Evolutionary conservation across 148 eudicot species (phyloP).

Genomic region (Cornus controversa): DNA sequence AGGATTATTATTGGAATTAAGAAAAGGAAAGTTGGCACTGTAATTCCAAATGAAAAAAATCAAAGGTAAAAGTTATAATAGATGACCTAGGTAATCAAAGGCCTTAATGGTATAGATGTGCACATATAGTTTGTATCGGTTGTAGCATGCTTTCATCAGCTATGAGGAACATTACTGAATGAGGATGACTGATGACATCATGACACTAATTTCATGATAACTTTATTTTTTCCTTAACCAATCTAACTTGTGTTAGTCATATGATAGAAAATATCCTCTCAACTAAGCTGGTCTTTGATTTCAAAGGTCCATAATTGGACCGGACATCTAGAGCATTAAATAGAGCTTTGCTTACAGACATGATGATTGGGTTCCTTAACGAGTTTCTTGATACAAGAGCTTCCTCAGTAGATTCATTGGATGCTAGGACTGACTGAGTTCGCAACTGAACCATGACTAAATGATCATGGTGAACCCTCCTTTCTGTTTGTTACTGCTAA

Average conservation of each 20-base stretch:
- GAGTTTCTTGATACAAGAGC: no score
- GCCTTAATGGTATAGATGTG: background rate
- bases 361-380: no score
- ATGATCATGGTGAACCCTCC: background rate
- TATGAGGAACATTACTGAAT: background rate
- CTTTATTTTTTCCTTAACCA: no score
- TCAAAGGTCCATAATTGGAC: background rate
- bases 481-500: background rate
- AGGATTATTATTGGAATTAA: background rate
- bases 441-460: background rate
- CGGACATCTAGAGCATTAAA: background rate
- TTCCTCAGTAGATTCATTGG: background rate
- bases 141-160: background rate
- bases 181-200: background rate
- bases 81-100: background rate
- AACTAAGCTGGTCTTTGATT: background rate
- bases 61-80: background rate
- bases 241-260: no score
- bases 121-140: background rate
- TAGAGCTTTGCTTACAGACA: background rate
- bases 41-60: background rate
- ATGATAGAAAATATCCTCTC: background rate
- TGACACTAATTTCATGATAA: no score
- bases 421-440: background rate
- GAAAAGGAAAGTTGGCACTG: background rate